phyloP scores from a whole-genome alignment of 1,284 basidiomycete genomes.

The Trichosporon asahii region DNA sequence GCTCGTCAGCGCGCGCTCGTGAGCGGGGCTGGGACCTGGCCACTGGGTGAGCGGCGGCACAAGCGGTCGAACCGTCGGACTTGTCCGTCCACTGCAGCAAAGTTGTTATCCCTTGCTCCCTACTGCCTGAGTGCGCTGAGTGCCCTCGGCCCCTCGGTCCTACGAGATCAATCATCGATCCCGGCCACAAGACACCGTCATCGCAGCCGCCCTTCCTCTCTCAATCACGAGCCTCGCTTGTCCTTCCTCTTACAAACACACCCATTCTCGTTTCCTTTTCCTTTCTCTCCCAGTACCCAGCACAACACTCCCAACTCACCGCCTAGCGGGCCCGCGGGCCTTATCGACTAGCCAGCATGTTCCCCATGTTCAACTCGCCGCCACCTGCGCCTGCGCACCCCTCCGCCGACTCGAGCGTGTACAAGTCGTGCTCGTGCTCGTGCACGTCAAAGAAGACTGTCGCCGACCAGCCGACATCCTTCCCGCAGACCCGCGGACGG shows the following conservation, averaged over 20 bases:
- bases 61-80: slow-evolving; percentile 6
- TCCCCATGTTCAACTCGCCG: background rate
- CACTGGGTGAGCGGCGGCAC: too few species aligned
- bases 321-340: background rate
- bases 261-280: background rate
- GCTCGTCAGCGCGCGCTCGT: background rate
- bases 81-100: background rate
- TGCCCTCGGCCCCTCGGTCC: slow-evolving; percentile 6
- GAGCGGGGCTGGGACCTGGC: background rate
- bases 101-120: slow-evolving; percentile 8
- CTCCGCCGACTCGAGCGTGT: background rate
- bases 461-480: slow-evolving; percentile 2
- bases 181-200: background rate
- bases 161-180: background rate
- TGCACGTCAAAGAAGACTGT: background rate
- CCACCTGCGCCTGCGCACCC: background rate
- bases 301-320: background rate
- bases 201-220: background rate
- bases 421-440: slow-evolving; percentile 8
- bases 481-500: slow-evolving; percentile 5
- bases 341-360: background rate
- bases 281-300: background rate
- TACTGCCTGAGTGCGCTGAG: background rate
- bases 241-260: too few species aligned
- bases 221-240: background rate